Base-by-base conservation (phyloP, 257 asterid species). In the Sherardia arvensis region DNA sequence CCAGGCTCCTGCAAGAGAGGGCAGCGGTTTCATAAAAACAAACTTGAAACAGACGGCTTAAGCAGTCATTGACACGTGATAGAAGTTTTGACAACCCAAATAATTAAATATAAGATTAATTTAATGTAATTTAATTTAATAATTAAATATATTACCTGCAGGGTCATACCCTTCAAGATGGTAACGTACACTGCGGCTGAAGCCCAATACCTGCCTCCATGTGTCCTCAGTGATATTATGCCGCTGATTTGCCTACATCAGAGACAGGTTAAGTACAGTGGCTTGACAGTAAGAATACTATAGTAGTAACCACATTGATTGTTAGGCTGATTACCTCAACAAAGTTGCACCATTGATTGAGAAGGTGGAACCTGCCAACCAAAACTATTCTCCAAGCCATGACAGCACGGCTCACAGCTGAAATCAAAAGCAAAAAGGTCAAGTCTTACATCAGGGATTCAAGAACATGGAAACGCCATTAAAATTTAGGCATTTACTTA, bases 201-300 rank as follows among this genome's bases (percentile, higher is more conserved):
- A 93, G 72, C 94, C 84, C 74, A 85, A 83, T 75, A 93, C 90
- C 82, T 87, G 97, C 66, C 87, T 74, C 99, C 99, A 90, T 1
- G 96, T 93, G 75, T 93, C 99, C 83, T 86, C 96, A 2, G 96
- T 90, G 65, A 93, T 93, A 80, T 93, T 93, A 72, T 87, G 84
- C 25, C 94, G 87, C 76, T 93, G 99, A 61, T 83, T 84, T 80
- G 79, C 68, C 97, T 93, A 79, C 59, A 64, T 43, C 64, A 62
- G 22, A 48, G 11, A 30, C 15, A 28, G 28, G 20, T 33, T 58
- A 32, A 65, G 15, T 17, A 17, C 64, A 53, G 29, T 40, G 21
- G 59, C 61, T n/a, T 36, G 47, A 70, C 22, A 18, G 27, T 51
- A 23, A 11, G 57, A 49, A 47, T 51, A 47, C n/a, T 12, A n/a